phyloP scores from a whole-genome alignment of 2,329 filamentous ascomycete genomes.

The Onygenales sp. region DNA sequence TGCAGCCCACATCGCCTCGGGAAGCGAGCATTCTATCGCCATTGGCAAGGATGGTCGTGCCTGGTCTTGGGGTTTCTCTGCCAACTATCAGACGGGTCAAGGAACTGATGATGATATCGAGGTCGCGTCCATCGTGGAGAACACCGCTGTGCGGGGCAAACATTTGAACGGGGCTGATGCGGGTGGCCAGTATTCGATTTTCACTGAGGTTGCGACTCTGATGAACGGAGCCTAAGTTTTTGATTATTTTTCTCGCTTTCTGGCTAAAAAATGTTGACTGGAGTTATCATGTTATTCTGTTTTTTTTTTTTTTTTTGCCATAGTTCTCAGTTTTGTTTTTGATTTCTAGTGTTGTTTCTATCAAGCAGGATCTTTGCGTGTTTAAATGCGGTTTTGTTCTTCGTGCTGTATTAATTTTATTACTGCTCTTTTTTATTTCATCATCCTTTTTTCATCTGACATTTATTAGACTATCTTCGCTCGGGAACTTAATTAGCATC shows the following conservation, averaged over 20 bases:
- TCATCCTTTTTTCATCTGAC: no score
- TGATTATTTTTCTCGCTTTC: not conserved
- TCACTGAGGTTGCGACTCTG: constrained; percentile 23
- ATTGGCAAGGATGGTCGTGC: constrained; percentile 60
- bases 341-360: no score
- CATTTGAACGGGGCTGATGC: constrained; percentile 69
- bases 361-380: no score
- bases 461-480: no score
- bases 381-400: no score
- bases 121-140: constrained; percentile 70
- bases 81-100: constrained; percentile 71
- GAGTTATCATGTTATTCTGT: no score
- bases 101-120: constrained; percentile 71
- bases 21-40: constrained; percentile 64
- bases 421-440: no score
- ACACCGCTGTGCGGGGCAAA: constrained; percentile 68
- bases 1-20: constrained; percentile 50
- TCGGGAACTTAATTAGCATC: not conserved
- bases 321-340: no score
- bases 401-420: no score
- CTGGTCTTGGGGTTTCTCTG: constrained; percentile 72
- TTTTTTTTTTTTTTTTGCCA: no score
- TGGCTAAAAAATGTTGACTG: no score
- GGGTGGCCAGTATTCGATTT: constrained; percentile 64
- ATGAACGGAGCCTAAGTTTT: not conserved